Base-by-base conservation (phyloP, 805 yeast species). In the Ogataea nakhonphanomensis region DNA sequence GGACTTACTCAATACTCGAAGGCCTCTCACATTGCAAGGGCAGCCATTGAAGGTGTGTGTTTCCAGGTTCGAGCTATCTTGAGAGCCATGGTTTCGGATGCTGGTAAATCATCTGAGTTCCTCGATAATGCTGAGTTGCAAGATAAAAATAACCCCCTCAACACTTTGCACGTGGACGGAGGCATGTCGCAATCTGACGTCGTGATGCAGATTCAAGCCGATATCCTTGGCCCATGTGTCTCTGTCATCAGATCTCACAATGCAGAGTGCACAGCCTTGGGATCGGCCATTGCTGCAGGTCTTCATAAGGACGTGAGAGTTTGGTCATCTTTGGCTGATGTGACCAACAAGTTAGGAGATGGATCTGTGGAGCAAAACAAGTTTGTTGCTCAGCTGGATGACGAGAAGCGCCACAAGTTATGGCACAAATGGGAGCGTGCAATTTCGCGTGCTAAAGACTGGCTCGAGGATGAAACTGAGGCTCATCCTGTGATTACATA, bases 231-330 rank as follows among this genome's bases (percentile, higher is more conserved):
- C 3, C 91, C 93, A 1, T 79, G 89, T 64, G 85, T 82, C 27
- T 78, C 81, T 21, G 91, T 90, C 30, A 76, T 78, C 51, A 73
- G 96, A 54, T 89, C 96, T 1, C 74, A 78, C 24, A 84, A 82
- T 61, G 70, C 87, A 25, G 98, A 90, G 64, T 88, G 96, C 59
- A 90, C 97, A 5, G 96, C 97, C 0, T 73, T 90, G 47, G 98
- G 98, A 22, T 95, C 96, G 7, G 96, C 97, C 4, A 84, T 91
- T 50, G 96, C 96, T 22, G 95, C 98, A 3, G 96, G 96, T 9
- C 67, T 89, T 54, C 67, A 76, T 11, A 66, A 78, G 10, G 64
- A 69, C 17, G 77, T 79, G 14, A 74, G 85, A 31, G 62, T 88
- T 33, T 90, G 96, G 96, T 71, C 71, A 41, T 76, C 79, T 50